These are phyloP conservation scores for Globisporangium recalcitrans DNA, from an alignment of 352 stramenopile species.

Conservation along the genomic window DNA sequence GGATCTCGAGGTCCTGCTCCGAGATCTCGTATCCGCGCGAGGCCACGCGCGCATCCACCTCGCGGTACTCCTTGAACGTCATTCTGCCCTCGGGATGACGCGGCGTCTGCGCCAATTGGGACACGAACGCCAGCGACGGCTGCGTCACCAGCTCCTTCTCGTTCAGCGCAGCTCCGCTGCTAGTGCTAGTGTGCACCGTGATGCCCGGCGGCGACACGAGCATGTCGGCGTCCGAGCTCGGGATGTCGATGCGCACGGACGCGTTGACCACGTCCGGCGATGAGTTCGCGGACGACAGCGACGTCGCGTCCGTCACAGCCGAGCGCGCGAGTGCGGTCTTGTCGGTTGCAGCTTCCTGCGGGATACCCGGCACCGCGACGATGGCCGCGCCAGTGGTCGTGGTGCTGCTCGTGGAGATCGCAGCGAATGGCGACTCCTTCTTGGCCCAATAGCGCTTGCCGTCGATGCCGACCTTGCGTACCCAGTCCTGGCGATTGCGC, in stretches of 20 bases:
- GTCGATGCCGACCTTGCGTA: conserved; percentile 75
- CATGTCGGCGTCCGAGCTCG: conserved; percentile 36
- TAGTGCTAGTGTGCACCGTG: conserved; percentile 5
- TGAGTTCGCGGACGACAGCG: conserved; percentile 14
- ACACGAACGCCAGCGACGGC: conserved; percentile 82
- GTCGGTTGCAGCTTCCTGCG: neutral
- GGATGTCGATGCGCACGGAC: conserved; percentile 37
- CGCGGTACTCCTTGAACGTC: conserved; percentile 86
- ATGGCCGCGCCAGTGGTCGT: neutral
- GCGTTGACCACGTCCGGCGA: conserved; percentile 5
- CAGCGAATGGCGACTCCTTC: conserved; percentile 47
- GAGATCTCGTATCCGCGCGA: conserved; percentile 86
- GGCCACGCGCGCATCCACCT: conserved; percentile 80
- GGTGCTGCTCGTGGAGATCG: neutral
- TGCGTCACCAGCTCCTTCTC: conserved; percentile 75
- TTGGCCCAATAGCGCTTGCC: conserved; percentile 84
- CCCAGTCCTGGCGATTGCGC: conserved; percentile 78
- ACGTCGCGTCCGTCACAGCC: conserved; percentile 12
- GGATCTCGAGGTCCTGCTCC: conserved; percentile 81
- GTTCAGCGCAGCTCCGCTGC: neutral
- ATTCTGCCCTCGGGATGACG: conserved; percentile 78
- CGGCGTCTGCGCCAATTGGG: conserved; percentile 75
- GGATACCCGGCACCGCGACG: conserved; percentile 4
- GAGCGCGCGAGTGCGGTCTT: conserved; percentile 19
- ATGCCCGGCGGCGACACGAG: conserved; percentile 25